Evolutionary conservation across 495 filamentous ascomycete species (phyloP).

Genomic region (Bathelium albidoporum): DNA sequence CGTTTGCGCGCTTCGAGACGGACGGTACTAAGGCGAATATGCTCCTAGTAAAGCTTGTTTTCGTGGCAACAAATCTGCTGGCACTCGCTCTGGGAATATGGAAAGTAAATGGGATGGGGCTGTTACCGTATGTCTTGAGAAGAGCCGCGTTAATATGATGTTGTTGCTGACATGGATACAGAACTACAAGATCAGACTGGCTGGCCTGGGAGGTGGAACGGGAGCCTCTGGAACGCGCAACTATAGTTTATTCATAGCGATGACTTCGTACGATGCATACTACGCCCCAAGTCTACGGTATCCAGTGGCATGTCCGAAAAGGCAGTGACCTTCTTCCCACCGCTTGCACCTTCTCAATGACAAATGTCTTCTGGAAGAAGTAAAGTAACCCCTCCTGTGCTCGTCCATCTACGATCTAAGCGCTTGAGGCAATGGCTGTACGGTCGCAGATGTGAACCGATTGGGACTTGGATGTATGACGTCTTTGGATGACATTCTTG

Average conservation of each 20-base stretch:
- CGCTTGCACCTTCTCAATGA: no score
- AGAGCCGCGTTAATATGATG: not conserved
- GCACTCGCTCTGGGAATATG: conserved; percentile 79
- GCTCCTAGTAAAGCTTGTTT: conserved; percentile 71
- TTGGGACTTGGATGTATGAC: no score
- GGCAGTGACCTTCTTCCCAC: no score
- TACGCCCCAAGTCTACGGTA: no score
- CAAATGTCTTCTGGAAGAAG: no score
- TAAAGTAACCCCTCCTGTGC: no score
- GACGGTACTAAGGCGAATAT: conserved; percentile 63
- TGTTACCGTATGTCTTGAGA: conserved; percentile 64
- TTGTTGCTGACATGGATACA: conserved; percentile 29
- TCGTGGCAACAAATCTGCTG: conserved; percentile 75
- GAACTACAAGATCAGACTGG: conserved; percentile 91
- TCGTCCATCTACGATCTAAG: no score
- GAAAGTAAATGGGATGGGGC: conserved; percentile 95
- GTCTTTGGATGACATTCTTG: no score
- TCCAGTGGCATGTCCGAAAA: no score
- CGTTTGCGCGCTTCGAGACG: conserved; percentile 82
- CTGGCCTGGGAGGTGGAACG: conserved; percentile 84
- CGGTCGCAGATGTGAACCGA: no score
- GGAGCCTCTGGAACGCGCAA: conserved; percentile 60
- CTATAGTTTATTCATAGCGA: not conserved
- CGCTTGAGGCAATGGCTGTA: no score
- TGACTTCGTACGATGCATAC: not conserved